Base-by-base conservation (phyloP, 805 yeast species). In the Clavispora asparagi region DNA sequence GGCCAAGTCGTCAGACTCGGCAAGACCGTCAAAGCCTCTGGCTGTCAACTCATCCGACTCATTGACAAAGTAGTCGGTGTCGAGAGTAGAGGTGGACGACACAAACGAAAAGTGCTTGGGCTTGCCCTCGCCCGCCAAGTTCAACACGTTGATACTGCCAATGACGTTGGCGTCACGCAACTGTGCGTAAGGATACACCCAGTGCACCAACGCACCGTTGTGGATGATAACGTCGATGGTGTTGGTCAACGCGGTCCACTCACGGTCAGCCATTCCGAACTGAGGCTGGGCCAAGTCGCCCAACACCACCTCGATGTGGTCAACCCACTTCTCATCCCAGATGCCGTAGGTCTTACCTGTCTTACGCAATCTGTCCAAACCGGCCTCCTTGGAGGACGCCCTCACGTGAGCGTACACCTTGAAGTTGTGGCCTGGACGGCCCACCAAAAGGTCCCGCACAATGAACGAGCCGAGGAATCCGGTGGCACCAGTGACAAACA, bases 121-220 rank as follows among this genome's bases (percentile, higher is more conserved):
- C 63, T 87, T 90, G 35, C 96, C 96, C 37, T 74, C 69, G 7
- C 82, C 78, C 57, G 94, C 83, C 57, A 91, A 67, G 60, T 82
- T 82, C 78, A 94, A 71, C 9, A 90, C 88, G 58, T 91, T 87
- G 48, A 92, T 68, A 0, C 98, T 86, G 39, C 96, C 82, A 48
- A 91, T 70, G 29, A 95, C 99, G 61, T 94, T 94, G 30, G 98
- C 94, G 54, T 88, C 96, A 57, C 98, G 81, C 59, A 94, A 73
- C 54, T 87, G 87, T 41, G 85, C 70, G 68, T 94, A 94, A 26
- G 99, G 98, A 64, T 87, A 94, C 2, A 91, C 97, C 99, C 99
- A 94, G 65, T 94, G 99, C 33, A 94, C 99, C 51, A 91, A 74
- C 14, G 99, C 99, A 72, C 98, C 99, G 57, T 94, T 94, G 66